These are phyloP conservation scores for Alternaria rosae DNA, from an alignment of 2,329 filamentous ascomycete species.

Conservation along the genomic window DNA sequence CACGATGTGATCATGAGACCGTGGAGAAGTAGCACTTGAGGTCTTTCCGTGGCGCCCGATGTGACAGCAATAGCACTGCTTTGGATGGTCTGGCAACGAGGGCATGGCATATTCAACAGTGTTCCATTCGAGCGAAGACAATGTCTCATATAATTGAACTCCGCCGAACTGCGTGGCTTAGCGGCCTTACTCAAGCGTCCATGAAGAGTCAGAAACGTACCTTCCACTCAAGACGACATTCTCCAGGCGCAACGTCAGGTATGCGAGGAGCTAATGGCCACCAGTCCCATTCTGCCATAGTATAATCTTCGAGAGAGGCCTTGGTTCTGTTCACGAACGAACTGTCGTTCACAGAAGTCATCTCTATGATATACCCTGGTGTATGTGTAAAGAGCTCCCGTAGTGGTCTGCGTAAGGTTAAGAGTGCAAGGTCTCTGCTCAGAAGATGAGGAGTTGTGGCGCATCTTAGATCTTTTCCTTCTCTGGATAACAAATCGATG, in stretches of 20 bases:
- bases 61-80: not conserved
- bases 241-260: not conserved
- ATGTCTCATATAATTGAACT: accelerated
- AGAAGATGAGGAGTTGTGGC: no score
- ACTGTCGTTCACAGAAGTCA: no score
- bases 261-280: not conserved
- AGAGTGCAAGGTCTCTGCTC: no score
- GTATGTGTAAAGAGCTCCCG: no score
- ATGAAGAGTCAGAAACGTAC: not conserved
- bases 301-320: accelerated
- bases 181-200: no score
- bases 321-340: not conserved
- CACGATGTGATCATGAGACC: no score
- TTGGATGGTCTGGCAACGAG: accelerated
- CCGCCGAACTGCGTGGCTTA: not conserved
- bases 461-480: no score
- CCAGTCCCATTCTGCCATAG: not conserved
- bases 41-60: accelerated
- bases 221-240: not conserved
- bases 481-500: not conserved
- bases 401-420: no score
- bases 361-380: no score
- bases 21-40: no score
- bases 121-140: not conserved
- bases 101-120: not conserved